Evolutionary conservation across 2,329 filamentous ascomycete genomes (phyloP).

Genomic region (Dendrostoma leiphaemia): DNA sequence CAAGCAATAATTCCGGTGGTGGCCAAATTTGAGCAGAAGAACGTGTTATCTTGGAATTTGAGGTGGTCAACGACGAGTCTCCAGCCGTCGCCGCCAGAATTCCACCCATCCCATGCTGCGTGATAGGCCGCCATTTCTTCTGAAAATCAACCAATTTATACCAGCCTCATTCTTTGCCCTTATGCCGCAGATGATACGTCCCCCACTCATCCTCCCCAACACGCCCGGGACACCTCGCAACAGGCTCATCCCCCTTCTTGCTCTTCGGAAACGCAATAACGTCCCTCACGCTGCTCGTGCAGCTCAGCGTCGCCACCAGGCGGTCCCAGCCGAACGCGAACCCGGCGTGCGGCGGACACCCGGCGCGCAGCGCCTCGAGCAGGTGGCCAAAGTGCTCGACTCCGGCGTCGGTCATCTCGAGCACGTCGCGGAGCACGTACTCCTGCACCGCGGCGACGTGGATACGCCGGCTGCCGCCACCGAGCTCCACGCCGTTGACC

Average conservation of each 20-base stretch:
- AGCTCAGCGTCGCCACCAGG: constrained; percentile 75
- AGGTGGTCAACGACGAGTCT: too few species aligned
- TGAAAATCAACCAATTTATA: too few species aligned
- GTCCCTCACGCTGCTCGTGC: constrained; percentile 76
- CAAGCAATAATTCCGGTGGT: too few species aligned
- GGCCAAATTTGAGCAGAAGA: too few species aligned
- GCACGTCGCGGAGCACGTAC: constrained; percentile 77
- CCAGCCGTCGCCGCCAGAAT: too few species aligned
- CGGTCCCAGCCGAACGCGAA: constrained; percentile 92
- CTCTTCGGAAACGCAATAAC: constrained; percentile 98
- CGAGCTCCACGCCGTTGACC: constrained; percentile 90
- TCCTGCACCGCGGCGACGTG: constrained; percentile 82
- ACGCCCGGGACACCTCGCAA: constrained; percentile 74
- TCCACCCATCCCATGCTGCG: too few species aligned
- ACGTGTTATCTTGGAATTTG: too few species aligned
- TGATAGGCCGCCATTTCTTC: too few species aligned
- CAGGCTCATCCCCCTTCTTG: constrained; percentile 80
- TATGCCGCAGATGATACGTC: constrained; percentile 41
- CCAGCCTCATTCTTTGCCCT: not conserved
- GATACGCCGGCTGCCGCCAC: constrained; percentile 89
- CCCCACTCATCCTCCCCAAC: constrained; percentile 58
- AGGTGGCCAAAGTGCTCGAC: constrained; percentile 84
- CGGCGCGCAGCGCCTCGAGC: constrained; percentile 75
- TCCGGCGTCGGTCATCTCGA: constrained; percentile 71
- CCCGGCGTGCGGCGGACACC: constrained; percentile 92